A percentile compares a stretch with the other conserved stretches of the same genome.
Evolutionary conservation across 108 stramenopile species (phyloP).

Genomic region (Conticribra weissflogii): DNA sequence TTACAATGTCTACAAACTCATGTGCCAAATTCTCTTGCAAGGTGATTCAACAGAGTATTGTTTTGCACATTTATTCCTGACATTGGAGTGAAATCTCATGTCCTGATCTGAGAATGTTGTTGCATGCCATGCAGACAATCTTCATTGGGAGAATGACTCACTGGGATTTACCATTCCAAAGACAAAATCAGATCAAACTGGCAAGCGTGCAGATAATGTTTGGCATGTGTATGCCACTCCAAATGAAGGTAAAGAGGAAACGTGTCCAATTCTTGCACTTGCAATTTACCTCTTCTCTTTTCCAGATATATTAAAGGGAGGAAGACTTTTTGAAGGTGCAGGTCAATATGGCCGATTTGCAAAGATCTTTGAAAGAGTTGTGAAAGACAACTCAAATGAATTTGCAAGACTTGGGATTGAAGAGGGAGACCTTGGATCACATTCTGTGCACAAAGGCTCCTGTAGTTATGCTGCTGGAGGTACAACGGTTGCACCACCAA

Average conservation of each 20-base stretch:
- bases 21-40: constrained; percentile 4
- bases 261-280: too few relatives aligned
- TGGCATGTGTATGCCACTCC: constrained; percentile 43
- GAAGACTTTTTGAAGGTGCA: too few relatives aligned
- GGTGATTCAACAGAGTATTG: constrained; percentile 6
- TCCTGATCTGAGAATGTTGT: constrained; percentile 21
- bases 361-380: constrained; percentile 2
- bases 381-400: background rate
- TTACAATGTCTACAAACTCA: constrained; percentile 8
- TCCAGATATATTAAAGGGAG: too few relatives aligned
- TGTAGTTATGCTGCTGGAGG: too few relatives aligned
- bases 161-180: constrained; percentile 25
- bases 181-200: constrained; percentile 17
- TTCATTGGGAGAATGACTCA: constrained; percentile 14
- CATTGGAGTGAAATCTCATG: constrained; percentile 28
- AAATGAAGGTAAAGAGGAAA: background rate
- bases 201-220: background rate
- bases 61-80: constrained; percentile 25
- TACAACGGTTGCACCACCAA: too few relatives aligned
- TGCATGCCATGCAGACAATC: constrained; percentile 9
- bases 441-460: too few relatives aligned
- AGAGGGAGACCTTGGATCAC: too few relatives aligned
- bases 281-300: too few relatives aligned
- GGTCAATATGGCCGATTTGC: constrained; percentile 18
- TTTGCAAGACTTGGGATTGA: constrained; percentile 12